Conservation (phyloP, 139 green algal genomes). For the Coelastrella sp. region DNA sequence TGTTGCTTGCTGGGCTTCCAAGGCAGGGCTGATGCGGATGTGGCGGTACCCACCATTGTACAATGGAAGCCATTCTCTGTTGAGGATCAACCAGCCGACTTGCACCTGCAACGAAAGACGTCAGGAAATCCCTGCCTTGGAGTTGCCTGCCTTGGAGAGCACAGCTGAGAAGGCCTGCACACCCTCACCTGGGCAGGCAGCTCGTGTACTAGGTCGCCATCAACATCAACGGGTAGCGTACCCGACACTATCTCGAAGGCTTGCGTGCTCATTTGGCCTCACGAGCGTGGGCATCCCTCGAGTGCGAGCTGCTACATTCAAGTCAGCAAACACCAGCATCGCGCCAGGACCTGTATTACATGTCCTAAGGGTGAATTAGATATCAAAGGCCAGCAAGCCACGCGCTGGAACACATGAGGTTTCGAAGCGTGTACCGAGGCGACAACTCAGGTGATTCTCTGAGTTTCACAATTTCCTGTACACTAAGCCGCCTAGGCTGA, state of each 20-base stretch:
- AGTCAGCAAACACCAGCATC: no score
- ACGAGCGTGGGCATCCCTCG: no score
- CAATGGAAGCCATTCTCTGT: not conserved
- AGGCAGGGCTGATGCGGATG: not conserved
- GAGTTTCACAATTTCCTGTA: no score
- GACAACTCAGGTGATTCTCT: no score
- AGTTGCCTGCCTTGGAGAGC: not conserved
- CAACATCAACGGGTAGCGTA: conserved; percentile 5
- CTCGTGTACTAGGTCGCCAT: not conserved
- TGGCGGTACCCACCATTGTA: conserved; percentile 1
- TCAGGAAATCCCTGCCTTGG: not conserved
- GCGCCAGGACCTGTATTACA: no score
- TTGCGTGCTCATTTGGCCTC: conserved; percentile 1
- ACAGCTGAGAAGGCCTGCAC: not conserved
- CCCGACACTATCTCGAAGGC: not conserved
- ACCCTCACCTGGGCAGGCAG: not conserved
- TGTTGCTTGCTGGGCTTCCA: not conserved
- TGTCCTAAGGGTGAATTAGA: no score
- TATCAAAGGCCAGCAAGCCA: no score
- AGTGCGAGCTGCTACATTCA: no score
- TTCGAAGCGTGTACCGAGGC: no score
- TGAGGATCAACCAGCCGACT: conserved; percentile 2
- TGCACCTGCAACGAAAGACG: conserved; percentile 4
- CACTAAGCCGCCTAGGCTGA: no score
- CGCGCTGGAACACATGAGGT: no score